Percentiles rank a stretch among this genome's conserved stretches.
These are phyloP conservation scores for Plantago ovata DNA, from an alignment of 257 asterid genomes.

Conservation along the genomic window DNA sequence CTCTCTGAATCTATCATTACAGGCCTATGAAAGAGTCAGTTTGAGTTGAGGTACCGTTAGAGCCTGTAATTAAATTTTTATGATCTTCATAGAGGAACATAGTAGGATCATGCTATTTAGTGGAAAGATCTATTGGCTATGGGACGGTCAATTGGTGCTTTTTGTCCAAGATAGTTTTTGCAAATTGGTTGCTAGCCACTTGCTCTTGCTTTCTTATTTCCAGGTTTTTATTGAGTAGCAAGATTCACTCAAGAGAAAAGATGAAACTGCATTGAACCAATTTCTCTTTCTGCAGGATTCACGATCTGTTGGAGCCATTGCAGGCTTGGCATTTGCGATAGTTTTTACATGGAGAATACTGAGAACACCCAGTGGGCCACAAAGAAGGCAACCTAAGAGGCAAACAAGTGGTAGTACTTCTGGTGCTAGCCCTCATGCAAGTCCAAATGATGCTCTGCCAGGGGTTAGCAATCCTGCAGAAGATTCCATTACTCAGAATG, in stretches of 20 bases:
- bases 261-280: background rate
- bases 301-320: slow-evolving; percentile 73
- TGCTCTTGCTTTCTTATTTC: background rate
- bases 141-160: no score
- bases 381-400: slow-evolving; percentile 63
- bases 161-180: background rate
- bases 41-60: no score
- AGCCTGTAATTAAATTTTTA: no score
- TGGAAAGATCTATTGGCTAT: no score
- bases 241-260: background rate
- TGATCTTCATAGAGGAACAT: no score
- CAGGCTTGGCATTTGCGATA: slow-evolving; percentile 78
- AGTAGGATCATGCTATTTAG: no score
- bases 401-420: slow-evolving; percentile 57
- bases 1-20: no score
- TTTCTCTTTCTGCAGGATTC: slow-evolving; percentile 51
- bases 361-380: slow-evolving; percentile 62
- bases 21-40: no score
- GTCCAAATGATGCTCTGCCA: slow-evolving; percentile 31
- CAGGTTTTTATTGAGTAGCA: background rate
- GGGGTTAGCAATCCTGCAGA: slow-evolving; percentile 40
- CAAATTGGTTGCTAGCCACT: background rate
- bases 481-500: slow-evolving; percentile 64
- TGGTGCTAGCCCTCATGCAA: slow-evolving; percentile 37
- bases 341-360: slow-evolving; percentile 83